phyloP scores from a whole-genome alignment of 371 early-diverging fungal genomes.

The Rhizopus microsporus region DNA sequence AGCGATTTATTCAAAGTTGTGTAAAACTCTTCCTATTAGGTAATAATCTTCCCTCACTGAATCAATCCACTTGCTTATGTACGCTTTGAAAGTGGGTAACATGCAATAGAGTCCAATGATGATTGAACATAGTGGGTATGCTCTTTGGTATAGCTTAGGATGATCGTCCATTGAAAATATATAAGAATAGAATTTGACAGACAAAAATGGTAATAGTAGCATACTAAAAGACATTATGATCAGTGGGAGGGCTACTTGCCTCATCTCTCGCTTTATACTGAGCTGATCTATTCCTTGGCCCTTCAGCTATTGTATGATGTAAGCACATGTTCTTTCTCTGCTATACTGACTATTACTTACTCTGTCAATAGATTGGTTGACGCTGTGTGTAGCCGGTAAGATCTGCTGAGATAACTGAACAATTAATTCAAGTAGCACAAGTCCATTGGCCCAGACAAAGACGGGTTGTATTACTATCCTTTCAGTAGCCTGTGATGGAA shows the following conservation, averaged over 20 bases:
- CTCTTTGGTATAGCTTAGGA: too few relatives aligned
- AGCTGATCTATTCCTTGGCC: slow-evolving; percentile 27
- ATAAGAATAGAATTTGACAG: too few relatives aligned
- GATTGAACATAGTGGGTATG: too few relatives aligned
- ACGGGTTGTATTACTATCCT: slow-evolving; percentile 7
- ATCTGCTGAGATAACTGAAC: not conserved
- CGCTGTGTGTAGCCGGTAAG: slow-evolving; percentile 8
- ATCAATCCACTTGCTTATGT: slow-evolving; percentile 45
- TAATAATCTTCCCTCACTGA: slow-evolving; percentile 64
- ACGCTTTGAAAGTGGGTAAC: not conserved
- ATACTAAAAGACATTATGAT: too few relatives aligned
- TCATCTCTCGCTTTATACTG: slow-evolving; percentile 39
- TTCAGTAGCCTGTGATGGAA: slow-evolving; percentile 12
- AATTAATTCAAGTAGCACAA: slow-evolving; percentile 8
- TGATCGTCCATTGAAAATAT: too few relatives aligned
- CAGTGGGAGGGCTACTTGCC: too few relatives aligned
- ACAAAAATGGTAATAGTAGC: too few relatives aligned
- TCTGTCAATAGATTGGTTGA: not conserved
- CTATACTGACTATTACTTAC: not conserved
- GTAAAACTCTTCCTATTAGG: slow-evolving; percentile 60
- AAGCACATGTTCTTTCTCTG: slow-evolving; percentile 4
- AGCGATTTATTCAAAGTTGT: slow-evolving; percentile 45
- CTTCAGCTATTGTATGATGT: slow-evolving; percentile 13
- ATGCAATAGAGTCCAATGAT: too few relatives aligned
- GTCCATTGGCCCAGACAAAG: slow-evolving; percentile 15